Evolutionary conservation across 2,329 filamentous ascomycete species (phyloP).

Genomic region (Balansia obtecta): DNA sequence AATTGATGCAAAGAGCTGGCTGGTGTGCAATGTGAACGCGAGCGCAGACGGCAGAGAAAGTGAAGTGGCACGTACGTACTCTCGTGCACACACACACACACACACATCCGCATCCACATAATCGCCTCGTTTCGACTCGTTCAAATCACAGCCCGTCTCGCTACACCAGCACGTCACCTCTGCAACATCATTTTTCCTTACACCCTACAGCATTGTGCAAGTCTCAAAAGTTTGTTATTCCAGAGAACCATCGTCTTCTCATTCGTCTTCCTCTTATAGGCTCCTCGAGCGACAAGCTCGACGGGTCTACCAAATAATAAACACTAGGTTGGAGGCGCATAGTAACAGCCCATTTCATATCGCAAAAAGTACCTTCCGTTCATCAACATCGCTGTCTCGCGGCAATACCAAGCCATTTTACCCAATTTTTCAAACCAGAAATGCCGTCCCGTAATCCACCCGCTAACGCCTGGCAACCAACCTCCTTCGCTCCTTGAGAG

Average conservation of each 20-base stretch:
- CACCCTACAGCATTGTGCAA: neutral
- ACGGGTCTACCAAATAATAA: neutral
- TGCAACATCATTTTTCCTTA: neutral
- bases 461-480: slow-evolving; percentile 1
- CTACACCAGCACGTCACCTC: too few species aligned
- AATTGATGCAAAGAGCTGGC: too few species aligned
- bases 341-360: neutral
- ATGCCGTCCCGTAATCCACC: neutral
- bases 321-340: neutral
- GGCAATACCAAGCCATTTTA: neutral
- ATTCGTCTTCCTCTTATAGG: neutral
- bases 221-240: neutral
- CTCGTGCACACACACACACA: too few species aligned
- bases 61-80: too few species aligned
- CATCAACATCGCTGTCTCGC: neutral
- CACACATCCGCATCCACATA: too few species aligned
- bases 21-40: too few species aligned
- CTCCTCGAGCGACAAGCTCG: neutral
- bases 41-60: too few species aligned
- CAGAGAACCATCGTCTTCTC: neutral
- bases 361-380: neutral
- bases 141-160: too few species aligned
- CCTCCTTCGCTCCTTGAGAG: neutral
- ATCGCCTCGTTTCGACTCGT: too few species aligned
- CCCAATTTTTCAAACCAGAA: neutral